A percentile compares a stretch with the other conserved stretches of the same genome.
These are phyloP conservation scores for Herpetospermum pedunculosum DNA, from an alignment of 306 rosid species.

Conservation along the genomic window DNA sequence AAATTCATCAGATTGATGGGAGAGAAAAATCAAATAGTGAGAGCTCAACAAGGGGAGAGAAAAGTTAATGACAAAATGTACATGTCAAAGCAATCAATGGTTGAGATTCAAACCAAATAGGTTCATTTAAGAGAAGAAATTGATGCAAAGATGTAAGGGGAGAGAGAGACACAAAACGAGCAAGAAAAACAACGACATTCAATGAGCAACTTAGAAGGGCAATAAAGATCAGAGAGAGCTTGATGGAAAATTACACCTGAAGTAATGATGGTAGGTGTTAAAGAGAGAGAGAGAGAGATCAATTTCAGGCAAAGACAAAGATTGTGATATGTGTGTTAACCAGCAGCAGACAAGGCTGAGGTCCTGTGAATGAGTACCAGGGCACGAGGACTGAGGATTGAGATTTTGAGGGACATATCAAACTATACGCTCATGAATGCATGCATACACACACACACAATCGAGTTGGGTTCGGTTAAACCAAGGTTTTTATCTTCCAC, in stretches of 20 bases:
- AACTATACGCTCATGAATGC: background rate
- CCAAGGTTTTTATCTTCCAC: background rate
- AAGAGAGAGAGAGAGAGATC: background rate
- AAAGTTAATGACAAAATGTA: background rate
- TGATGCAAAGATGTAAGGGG: background rate
- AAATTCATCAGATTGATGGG: background rate
- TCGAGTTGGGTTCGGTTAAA: background rate
- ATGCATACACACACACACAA: background rate
- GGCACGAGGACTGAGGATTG: background rate
- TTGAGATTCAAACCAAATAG: background rate
- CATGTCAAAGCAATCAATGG: background rate
- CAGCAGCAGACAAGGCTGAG: background rate
- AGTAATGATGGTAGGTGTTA: background rate
- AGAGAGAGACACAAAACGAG: background rate
- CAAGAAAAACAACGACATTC: background rate
- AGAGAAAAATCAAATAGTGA: background rate
- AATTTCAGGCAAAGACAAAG: background rate
- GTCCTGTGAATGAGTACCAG: background rate
- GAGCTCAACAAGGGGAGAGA: background rate
- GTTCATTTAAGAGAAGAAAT: background rate
- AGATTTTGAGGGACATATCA: background rate
- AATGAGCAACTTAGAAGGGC: background rate
- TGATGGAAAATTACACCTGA: background rate
- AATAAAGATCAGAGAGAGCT: background rate
- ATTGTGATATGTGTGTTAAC: background rate